Conservation (phyloP, 768 basidiomycete genomes). For the Kwoniella mangroviensis region DNA sequence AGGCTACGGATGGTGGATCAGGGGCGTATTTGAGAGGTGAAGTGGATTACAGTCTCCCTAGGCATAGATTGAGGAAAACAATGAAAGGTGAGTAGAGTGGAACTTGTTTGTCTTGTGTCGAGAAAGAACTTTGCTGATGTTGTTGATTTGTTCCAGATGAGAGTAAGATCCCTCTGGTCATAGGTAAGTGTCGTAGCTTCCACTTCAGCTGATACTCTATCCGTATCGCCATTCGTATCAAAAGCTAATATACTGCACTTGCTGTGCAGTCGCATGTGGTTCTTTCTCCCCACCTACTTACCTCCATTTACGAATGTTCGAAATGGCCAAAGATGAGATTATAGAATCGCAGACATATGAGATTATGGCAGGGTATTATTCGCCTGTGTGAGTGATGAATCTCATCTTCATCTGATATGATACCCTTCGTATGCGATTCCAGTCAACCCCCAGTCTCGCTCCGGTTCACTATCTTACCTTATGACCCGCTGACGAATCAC, state of each 20-base stretch:
- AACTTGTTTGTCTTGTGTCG: too few relatives aligned
- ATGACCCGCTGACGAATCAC: background rate
- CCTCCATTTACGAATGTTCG: slow-evolving; percentile 96
- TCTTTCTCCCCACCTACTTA: slow-evolving; percentile 99
- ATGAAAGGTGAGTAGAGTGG: slow-evolving; percentile 55
- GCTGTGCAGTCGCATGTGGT: slow-evolving; percentile 79
- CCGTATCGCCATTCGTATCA: background rate
- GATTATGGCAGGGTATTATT: slow-evolving; percentile 93
- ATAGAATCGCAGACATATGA: slow-evolving; percentile 89
- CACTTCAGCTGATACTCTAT: background rate
- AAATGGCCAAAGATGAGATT: slow-evolving; percentile 96
- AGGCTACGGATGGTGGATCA: slow-evolving; percentile 46
- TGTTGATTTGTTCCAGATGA: slow-evolving; percentile 34
- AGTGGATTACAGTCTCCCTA: slow-evolving; percentile 58
- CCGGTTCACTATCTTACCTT: too few relatives aligned
- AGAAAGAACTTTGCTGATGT: background rate
- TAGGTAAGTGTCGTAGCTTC: slow-evolving; percentile 56
- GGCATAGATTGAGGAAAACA: slow-evolving; percentile 51
- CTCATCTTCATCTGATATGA: background rate
- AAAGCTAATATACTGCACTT: background rate
- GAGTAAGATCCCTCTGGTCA: slow-evolving; percentile 74
- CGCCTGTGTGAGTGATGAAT: slow-evolving; percentile 68
- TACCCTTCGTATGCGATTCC: too few relatives aligned
- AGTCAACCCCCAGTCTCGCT: too few relatives aligned
- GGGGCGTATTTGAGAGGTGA: slow-evolving; percentile 51